These are phyloP conservation scores for Sporisorium scitamineum DNA, from an alignment of 1,284 basidiomycete genomes.

Conservation along the genomic window DNA sequence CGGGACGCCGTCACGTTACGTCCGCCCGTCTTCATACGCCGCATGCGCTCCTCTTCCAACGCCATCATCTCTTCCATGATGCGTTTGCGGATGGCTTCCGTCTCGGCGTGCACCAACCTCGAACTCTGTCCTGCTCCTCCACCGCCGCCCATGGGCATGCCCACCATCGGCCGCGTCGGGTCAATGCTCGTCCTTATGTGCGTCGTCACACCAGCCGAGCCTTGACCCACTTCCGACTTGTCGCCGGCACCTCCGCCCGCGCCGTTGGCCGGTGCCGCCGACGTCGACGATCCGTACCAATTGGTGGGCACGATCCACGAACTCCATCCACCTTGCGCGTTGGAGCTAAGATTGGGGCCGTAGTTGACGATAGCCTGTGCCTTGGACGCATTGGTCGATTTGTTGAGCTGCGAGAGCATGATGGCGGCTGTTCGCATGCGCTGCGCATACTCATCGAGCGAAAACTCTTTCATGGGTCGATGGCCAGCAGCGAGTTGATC, in stretches of 20 bases:
- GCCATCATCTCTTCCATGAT: constrained; percentile 99
- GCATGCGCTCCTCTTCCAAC: constrained; percentile 95
- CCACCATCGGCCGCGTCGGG: constrained; percentile 16
- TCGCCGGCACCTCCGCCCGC: constrained; percentile 37
- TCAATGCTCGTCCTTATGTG: constrained; percentile 39
- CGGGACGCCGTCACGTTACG: constrained; percentile 38
- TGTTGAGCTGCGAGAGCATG: constrained; percentile 95
- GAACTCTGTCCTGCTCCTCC: constrained; percentile 32
- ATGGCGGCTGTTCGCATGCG: constrained; percentile 98
- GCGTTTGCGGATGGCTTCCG: constrained; percentile 85
- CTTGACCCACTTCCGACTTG: constrained; percentile 57
- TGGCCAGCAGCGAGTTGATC: constrained; percentile 28
- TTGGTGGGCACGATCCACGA: constrained; percentile 65
- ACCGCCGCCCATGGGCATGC: constrained; percentile 29
- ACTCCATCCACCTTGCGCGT: constrained; percentile 62
- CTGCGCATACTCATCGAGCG: constrained; percentile 93
- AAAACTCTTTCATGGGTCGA: constrained; percentile 55
- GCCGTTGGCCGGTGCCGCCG: constrained; percentile 13
- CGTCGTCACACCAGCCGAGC: constrained; percentile 53
- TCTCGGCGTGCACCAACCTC: constrained; percentile 60
- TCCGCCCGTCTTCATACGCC: constrained; percentile 82
- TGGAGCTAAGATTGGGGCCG: constrained; percentile 45
- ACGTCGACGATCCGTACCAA: constrained; percentile 43
- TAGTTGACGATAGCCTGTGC: constrained; percentile 60
- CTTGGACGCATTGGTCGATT: constrained; percentile 53